Evolutionary conservation across 2,329 filamentous ascomycete species (phyloP).

Genomic region (Arthrobotrys entomopaga): DNA sequence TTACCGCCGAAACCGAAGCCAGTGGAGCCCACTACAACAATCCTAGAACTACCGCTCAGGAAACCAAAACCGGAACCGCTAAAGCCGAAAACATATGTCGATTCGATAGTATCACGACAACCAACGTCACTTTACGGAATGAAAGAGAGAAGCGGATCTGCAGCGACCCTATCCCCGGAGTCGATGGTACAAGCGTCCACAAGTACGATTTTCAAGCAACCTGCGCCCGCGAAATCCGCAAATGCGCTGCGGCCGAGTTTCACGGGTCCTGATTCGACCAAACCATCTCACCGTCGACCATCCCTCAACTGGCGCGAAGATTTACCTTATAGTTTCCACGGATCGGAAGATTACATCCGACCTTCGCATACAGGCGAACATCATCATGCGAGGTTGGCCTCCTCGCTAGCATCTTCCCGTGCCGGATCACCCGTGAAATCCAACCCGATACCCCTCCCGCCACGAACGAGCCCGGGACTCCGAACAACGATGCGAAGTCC

Average conservation of each 20-base stretch:
- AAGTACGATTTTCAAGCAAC: slow-evolving; percentile 1
- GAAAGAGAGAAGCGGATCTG: slow-evolving; percentile 35
- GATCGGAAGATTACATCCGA: slow-evolving; percentile 29
- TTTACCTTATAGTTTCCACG: slow-evolving; percentile 16
- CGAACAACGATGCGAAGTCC: slow-evolving; percentile 51
- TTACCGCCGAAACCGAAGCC: slow-evolving; percentile 17
- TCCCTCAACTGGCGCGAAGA: slow-evolving; percentile 46
- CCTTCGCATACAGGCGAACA: slow-evolving; percentile 47
- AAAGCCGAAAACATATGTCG: slow-evolving; percentile 35
- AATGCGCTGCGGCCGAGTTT: slow-evolving; percentile 20
- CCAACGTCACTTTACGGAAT: slow-evolving; percentile 30
- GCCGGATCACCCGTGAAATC: slow-evolving; percentile 49
- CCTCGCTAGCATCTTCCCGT: slow-evolving; percentile 47
- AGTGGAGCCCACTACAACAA: slow-evolving; percentile 7
- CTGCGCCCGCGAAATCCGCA: slow-evolving; percentile 22
- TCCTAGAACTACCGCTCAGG: slow-evolving; percentile 10
- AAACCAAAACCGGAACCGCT: slow-evolving; percentile 32
- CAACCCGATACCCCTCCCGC: slow-evolving; percentile 45
- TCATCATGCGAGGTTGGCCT: slow-evolving; percentile 36
- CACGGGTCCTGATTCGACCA: slow-evolving; percentile 44
- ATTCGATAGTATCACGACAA: slow-evolving; percentile 36
- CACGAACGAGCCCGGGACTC: slow-evolving; percentile 20
- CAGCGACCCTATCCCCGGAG: slow-evolving; percentile 4
- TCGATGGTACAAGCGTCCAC: slow-evolving; percentile 15
- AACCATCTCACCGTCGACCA: slow-evolving; percentile 8